Percentiles rank a stretch among this genome's conserved stretches.
Conservation (phyloP, 2,329 filamentous ascomycete genomes). For the Didymellaceae sp. region DNA sequence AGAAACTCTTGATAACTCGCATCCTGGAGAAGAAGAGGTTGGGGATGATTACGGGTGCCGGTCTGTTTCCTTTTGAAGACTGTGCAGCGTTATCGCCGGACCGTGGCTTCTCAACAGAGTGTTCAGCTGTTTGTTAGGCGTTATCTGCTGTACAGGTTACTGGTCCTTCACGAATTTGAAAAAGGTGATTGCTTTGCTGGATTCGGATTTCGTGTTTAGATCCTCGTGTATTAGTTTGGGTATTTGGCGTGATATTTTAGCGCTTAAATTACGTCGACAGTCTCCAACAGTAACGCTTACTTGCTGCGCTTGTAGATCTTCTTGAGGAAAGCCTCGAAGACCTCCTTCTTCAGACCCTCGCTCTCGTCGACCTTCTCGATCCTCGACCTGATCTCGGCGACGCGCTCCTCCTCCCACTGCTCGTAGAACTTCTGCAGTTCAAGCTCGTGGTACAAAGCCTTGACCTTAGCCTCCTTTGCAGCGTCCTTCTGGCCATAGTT, state of each 20-base stretch:
- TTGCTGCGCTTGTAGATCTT: conserved; percentile 99
- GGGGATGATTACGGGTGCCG: too few species aligned
- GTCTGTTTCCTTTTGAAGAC: too few species aligned
- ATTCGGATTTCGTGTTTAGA: too few species aligned
- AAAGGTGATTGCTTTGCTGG: too few species aligned
- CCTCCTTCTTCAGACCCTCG: conserved; percentile 84
- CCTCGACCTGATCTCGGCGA: conserved; percentile 75
- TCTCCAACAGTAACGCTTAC: conserved; percentile 55
- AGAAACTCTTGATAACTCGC: too few species aligned
- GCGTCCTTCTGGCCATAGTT: conserved; percentile 95
- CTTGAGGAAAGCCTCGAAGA: conserved; percentile 87
- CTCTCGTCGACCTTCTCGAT: conserved; percentile 85
- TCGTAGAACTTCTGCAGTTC: conserved; percentile 83
- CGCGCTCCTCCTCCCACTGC: conserved; percentile 87
- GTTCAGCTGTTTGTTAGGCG: too few species aligned
- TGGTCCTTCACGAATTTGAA: too few species aligned
- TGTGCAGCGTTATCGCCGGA: too few species aligned
- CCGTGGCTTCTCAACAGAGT: too few species aligned
- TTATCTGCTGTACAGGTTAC: too few species aligned
- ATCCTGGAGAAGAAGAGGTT: too few species aligned
- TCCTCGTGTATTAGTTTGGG: conserved; percentile 1
- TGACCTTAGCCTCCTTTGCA: conserved; percentile 81
- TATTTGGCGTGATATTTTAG: conserved; percentile 1
- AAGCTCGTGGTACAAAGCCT: conserved; percentile 86
- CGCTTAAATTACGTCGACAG: not conserved